Evolutionary conservation across 2,329 filamentous ascomycete species (phyloP), one percentile per base, ranked within the genome.

Genomic region (Aspergillus novoparasiticus): DNA sequence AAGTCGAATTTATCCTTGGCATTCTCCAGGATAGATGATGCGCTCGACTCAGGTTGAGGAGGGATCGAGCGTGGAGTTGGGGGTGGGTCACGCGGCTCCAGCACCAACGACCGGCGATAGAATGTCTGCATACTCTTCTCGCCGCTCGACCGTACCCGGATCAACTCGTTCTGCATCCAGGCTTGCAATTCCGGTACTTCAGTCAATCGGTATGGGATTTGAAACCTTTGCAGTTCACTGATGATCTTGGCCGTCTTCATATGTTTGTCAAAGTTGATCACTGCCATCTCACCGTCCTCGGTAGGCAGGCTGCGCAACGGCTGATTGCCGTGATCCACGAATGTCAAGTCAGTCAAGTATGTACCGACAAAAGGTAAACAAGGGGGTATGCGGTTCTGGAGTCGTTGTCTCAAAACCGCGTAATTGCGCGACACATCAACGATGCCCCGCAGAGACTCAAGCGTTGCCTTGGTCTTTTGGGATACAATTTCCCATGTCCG

Each of bases 251-350:
- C 94, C 3, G 94, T 98, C 70, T 93, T 92, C 71, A 89, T 91
- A 76, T 98, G 93, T 81, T 98, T 98, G 83, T 98, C 94, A 72
- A 97, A 98, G 80, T 99, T 99, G 84, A 99, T 93, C 36, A 98
- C 92, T 0, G 89, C 88, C 71, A 92, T 85, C 30, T 88, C 86
- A 32, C 82, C 80, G 34, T 88, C 85, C n/a, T 91, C 87, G 16
- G 74, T 83, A 0, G 87, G 87, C 23, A 96, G 86, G 71, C 90
- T 90, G 72, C 94, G 92, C 2, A 90, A 94, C 6, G 92, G 87
- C 39, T 92, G 91, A 77, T 98, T 98, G 65, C 95, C 95, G 67
- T 94, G 93, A 74, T 98, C 93, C 60, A 97, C 90, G 78, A 99
- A 98, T 0, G 94, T 97, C 43, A 99, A 83, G 75, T 99, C 95